Conservation (phyloP, 192 early-diverging fungal species). For the Thamnidium elegans region DNA sequence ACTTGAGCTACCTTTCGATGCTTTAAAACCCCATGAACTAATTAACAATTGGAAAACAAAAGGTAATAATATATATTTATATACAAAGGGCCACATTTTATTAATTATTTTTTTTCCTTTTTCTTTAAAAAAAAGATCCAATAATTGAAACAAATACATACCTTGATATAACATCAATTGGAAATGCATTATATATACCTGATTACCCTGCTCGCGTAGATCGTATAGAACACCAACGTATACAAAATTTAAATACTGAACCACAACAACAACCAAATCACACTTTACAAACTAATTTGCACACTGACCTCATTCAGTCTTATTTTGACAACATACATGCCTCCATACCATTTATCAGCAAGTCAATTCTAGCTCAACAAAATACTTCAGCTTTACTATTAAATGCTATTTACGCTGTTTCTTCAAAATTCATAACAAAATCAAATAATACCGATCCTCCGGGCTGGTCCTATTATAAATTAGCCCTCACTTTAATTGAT, state of each 20-base stretch:
- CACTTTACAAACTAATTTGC: not conserved
- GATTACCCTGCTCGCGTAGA: conserved; percentile 18
- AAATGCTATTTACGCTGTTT: conserved; percentile 39
- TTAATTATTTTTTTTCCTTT: too few species aligned
- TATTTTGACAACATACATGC: conserved; percentile 53
- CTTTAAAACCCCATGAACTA: not conserved
- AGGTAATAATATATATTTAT: too few species aligned
- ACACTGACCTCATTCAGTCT: conserved; percentile 31
- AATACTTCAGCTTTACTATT: conserved; percentile 17
- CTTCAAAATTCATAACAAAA: not conserved
- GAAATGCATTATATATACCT: conserved; percentile 23
- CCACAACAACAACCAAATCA: not conserved
- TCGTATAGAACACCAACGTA: conserved; percentile 5
- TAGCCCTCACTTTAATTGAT: conserved; percentile 34
- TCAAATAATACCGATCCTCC: not conserved
- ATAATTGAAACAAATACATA: not conserved
- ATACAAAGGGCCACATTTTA: not conserved
- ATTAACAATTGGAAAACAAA: not conserved
- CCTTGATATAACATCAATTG: conserved; percentile 14
- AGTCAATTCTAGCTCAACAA: conserved; percentile 3
- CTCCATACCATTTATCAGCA: conserved; percentile 41
- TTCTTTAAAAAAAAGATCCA: not conserved
- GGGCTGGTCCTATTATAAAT: conserved; percentile 30
- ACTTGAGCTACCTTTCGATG: conserved; percentile 1
- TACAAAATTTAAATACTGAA: not conserved